These are phyloP conservation scores for Talaromyces trachyspermus DNA, from an alignment of 495 filamentous ascomycete genomes.

Conservation along the genomic window DNA sequence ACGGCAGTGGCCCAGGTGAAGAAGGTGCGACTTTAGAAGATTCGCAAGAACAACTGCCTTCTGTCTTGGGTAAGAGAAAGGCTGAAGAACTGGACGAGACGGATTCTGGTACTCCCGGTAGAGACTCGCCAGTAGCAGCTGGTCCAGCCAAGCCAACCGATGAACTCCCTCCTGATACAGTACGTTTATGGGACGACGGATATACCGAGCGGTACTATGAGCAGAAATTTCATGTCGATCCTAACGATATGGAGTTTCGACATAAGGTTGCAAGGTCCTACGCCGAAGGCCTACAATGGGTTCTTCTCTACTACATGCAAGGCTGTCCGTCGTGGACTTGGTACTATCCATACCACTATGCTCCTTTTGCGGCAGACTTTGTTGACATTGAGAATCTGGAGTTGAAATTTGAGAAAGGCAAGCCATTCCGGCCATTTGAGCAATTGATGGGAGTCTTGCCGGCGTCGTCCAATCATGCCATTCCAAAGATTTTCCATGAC, in stretches of 20 bases:
- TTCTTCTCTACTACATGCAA: constrained; percentile 96
- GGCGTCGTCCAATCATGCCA: constrained; percentile 82
- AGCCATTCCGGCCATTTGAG: constrained; percentile 85
- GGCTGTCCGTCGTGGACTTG: constrained; percentile 97
- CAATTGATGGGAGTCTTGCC: constrained; percentile 98
- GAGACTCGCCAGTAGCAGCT: constrained; percentile 40
- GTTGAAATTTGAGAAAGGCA: constrained; percentile 78
- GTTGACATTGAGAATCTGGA: constrained; percentile 71
- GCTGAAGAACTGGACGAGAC: constrained; percentile 54
- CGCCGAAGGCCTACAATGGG: constrained; percentile 96
- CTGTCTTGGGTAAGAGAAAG: constrained; percentile 55
- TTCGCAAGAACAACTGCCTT: constrained; percentile 24
- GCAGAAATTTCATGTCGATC: constrained; percentile 87
- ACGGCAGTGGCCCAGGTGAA: constrained; percentile 1
- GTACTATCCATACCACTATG: constrained; percentile 99
- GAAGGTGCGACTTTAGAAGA: constrained; percentile 16
- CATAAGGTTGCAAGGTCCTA: constrained; percentile 89
- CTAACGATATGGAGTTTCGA: constrained; percentile 76
- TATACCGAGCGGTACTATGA: constrained; percentile 96
- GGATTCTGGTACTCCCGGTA: constrained; percentile 49
- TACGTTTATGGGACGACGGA: constrained; percentile 89
- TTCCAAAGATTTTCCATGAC: constrained; percentile 76
- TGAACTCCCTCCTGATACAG: constrained; percentile 65
- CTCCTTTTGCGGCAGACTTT: constrained; percentile 95
- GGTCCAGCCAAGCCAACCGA: constrained; percentile 41